Evolutionary conservation across 208 protist species (phyloP), one percentile per base, ranked within the genome.

Genomic region (Wallacemonas sp.): DNA sequence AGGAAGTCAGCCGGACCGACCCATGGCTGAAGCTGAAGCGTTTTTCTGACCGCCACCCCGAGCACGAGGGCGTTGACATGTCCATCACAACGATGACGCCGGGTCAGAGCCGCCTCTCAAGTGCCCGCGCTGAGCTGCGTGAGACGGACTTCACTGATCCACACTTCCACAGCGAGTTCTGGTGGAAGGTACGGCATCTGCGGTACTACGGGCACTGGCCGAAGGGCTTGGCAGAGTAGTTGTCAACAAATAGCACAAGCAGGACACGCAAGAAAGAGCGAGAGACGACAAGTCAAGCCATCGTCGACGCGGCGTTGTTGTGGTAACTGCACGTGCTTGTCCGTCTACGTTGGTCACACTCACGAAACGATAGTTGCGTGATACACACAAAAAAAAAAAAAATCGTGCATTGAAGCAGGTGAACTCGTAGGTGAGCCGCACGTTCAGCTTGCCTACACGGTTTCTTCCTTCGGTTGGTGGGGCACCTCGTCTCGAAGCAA

Each of bases 151-250:
- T 93, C 63, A 96, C 82, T 15, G 91, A 96, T 60, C 87, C 87
- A 24, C 84, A 93, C 67, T 92, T 85, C 73, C 83, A 92, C 67
- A 93, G 81, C 53, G 87, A 96, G 71, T 68, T 93, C 22, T 93
- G 85, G 87, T 96, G 91, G 91, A 93, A 92, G 67, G 41, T 96
- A 29, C 79, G 85, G 19, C 91, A 96, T 74, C 68, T 78, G 32
- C 62, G 70, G 55, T 92, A 91, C 68, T 96, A 94, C 66, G 87
- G 91, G 17, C 91, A 96, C 60, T 96, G 91, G 91, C 91, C 91
- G 6, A 93, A 90, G 68, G 79, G 91, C 12, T 44, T 96, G 10
- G 69, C 78, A 3, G 90, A 90, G 62, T 94, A 83, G 52, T 26
- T 19, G 30, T n/a, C n/a, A n/a, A n/a, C n/a, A n/a, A n/a, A n/a